These are phyloP conservation scores for Pinus tabuliformis DNA, from an alignment of 75 land plant genomes.

Conservation along the genomic window DNA sequence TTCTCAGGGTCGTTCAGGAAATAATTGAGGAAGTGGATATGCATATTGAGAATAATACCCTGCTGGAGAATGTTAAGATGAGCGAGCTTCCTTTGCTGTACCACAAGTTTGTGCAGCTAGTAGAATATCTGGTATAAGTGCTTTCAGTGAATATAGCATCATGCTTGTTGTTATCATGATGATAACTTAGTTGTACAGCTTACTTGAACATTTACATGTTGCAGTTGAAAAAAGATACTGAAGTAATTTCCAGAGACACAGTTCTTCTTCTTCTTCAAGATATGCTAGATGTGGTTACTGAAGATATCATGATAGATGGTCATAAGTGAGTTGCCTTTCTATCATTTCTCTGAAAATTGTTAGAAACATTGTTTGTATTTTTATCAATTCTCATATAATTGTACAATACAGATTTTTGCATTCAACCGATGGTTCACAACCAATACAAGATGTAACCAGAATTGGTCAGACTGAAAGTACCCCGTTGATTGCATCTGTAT, in stretches of 20 bases:
- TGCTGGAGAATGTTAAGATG: constrained; percentile 22
- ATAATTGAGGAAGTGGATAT: constrained; percentile 12
- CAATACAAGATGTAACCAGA: background rate
- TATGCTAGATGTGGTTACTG: constrained; percentile 45
- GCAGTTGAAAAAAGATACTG: constrained; percentile 5
- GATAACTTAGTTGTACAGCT: background rate
- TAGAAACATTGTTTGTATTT: background rate
- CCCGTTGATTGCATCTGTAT: background rate
- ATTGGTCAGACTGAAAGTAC: background rate
- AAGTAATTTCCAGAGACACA: background rate
- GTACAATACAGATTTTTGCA: background rate
- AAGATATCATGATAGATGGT: constrained; percentile 33
- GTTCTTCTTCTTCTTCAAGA: constrained; percentile 44
- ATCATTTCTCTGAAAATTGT: background rate
- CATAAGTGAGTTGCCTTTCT: constrained; percentile 9
- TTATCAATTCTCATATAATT: background rate
- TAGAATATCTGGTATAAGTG: constrained; percentile 23
- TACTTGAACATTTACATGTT: background rate
- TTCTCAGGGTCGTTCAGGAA: constrained; percentile 32
- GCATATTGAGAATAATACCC: constrained; percentile 10
- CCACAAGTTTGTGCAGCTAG: constrained; percentile 30
- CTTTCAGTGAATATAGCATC: background rate
- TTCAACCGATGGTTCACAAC: background rate
- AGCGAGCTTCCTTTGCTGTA: constrained; percentile 24
- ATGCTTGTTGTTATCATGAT: background rate